Evolutionary conservation across 1,284 basidiomycete species (phyloP), one percentile per base, ranked within the genome.

Genomic region (Cutaneotrichosporon daszewskae): DNA sequence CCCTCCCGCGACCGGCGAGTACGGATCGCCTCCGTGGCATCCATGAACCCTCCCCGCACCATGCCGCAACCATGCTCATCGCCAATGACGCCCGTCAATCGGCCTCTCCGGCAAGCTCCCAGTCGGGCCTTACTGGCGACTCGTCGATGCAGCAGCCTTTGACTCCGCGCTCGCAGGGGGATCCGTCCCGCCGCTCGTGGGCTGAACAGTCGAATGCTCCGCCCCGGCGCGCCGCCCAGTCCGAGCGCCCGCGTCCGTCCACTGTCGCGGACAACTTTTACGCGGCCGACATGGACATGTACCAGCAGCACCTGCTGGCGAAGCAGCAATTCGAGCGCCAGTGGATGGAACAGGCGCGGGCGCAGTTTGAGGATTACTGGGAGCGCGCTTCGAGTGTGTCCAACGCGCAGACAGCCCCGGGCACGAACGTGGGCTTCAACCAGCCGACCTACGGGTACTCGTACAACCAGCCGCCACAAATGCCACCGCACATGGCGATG

Each of bases 351-450:
- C 62, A 62, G 2, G 66, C 66, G 1, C 56, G 53, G 28, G 57
- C 57, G 4, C 58, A 62, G 26, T 67, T 62, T 16, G 66, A 69
- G 43, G 64, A 69, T 34, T 56, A 62, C 44, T 69, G 66, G 66
- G 66, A 69, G 53, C 53, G 62, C 10, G 57, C 57, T 8, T 60
- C 58, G 5, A 47, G 43, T n/a, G 54, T 59, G 2, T 59, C 58
- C 20, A 47, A 37, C 9, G 47, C 52, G 0, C 48, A 54, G 24
- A 52, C 50, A 9, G 33, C 34, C 5, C 45, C 49, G 7, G 34
- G 37, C 31, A 27, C 26, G 25, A 23, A 18, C 11, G 17, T 26
- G 5, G 38, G 33, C 38, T 43, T 43, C 32, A 32, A 34, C 35
- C 43, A 45, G 17, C 50, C 46, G 19, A 43, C 47, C 13, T 50